phyloP scores from a whole-genome alignment of 305 asterid genomes.

The Plantago lanceolata region DNA sequence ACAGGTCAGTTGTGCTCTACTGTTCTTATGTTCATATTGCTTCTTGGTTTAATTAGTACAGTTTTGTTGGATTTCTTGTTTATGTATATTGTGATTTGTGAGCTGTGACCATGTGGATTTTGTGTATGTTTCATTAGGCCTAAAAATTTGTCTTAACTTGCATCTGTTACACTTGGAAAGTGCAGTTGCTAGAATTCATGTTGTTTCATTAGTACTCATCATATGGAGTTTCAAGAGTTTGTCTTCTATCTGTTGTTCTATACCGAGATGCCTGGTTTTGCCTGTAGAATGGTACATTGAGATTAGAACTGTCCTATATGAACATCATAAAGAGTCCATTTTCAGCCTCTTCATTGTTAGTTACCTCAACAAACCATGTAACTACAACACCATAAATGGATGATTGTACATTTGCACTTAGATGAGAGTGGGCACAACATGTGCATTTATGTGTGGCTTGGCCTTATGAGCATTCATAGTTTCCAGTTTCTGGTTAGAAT shows the following conservation, averaged over 20 bases:
- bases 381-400: too few relatives aligned
- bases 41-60: neutral
- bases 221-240: neutral
- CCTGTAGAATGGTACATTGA: neutral
- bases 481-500: neutral
- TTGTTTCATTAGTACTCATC: too few relatives aligned
- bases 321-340: too few relatives aligned
- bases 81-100: too few relatives aligned
- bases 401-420: too few relatives aligned
- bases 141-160: neutral
- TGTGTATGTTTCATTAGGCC: neutral
- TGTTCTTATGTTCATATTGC: slow-evolving; percentile 2
- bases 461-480: neutral
- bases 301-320: neutral
- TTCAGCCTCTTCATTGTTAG: too few relatives aligned
- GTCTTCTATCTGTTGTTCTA: neutral
- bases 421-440: too few relatives aligned
- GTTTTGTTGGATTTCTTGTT: neutral
- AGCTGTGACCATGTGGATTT: too few relatives aligned
- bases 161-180: too few relatives aligned
- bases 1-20: slow-evolving; percentile 53
- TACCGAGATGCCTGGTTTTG: neutral
- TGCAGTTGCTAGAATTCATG: too few relatives aligned
- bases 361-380: too few relatives aligned
- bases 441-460: too few relatives aligned